These are phyloP conservation scores for Botrytis squamosa DNA, from an alignment of 2,329 filamentous ascomycete species.

Conservation along the genomic window DNA sequence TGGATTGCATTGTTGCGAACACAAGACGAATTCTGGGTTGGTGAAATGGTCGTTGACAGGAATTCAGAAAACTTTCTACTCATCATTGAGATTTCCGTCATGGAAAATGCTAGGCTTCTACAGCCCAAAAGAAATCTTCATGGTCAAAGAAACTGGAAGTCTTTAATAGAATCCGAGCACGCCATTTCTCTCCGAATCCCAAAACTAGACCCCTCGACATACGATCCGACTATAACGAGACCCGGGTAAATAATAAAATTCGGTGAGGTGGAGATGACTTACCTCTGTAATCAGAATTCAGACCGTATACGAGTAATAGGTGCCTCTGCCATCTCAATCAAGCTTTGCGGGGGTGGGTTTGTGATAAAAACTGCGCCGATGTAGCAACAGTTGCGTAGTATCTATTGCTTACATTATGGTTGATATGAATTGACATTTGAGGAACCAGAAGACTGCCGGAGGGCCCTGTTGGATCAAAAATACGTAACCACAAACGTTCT, in stretches of 20 bases:
- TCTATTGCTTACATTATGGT: background rate
- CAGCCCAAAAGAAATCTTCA: too few relatives aligned
- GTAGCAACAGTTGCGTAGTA: background rate
- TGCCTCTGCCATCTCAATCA: background rate
- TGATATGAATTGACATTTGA: background rate
- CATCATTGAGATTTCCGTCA: background rate
- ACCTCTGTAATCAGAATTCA: background rate
- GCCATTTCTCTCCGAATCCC: background rate
- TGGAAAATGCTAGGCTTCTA: background rate
- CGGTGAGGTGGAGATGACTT: too few relatives aligned
- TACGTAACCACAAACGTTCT: background rate
- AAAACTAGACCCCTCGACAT: background rate
- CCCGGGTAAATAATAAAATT: background rate
- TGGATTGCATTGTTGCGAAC: background rate
- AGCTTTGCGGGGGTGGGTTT: background rate
- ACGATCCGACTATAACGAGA: too few relatives aligned
- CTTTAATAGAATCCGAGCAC: background rate
- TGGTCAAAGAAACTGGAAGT: background rate
- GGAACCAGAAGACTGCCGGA: background rate
- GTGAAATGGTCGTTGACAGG: background rate
- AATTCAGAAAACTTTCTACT: background rate
- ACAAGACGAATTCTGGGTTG: background rate
- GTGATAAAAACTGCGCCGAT: background rate
- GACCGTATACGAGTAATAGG: background rate
- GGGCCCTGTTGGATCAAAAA: background rate